These are phyloP conservation scores for Dryas integrifolia DNA, from an alignment of 331 rosid species.

Conservation along the genomic window DNA sequence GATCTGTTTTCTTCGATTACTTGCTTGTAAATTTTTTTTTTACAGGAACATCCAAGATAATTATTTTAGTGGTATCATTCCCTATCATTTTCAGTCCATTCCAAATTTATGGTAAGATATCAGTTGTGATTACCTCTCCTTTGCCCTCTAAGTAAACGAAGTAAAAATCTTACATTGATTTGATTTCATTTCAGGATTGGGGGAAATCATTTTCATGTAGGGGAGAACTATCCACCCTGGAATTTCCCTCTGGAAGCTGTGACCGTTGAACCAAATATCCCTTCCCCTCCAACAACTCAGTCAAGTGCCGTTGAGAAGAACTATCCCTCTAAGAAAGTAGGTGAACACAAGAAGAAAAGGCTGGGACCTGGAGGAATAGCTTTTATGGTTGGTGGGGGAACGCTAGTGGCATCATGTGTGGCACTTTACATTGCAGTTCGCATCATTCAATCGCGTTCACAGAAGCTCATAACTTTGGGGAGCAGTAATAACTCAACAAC, in stretches of 20 bases:
- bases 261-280: slow-evolving; percentile 40
- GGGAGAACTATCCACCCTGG: slow-evolving; percentile 59
- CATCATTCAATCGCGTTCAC: slow-evolving; percentile 36
- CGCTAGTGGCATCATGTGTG: slow-evolving; percentile 56
- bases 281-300: slow-evolving; percentile 56
- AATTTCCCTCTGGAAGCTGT: slow-evolving; percentile 52
- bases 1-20: slow-evolving; percentile 1
- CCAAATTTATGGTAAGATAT: slow-evolving; percentile 68
- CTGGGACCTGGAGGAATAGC: slow-evolving; percentile 69
- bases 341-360: slow-evolving; percentile 45
- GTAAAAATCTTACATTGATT: slow-evolving; percentile 7
- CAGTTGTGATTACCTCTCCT: neutral
- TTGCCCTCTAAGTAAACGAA: slow-evolving; percentile 14
- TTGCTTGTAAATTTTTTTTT: slow-evolving; percentile 12
- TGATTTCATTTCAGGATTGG: slow-evolving; percentile 55
- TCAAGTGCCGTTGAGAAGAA: slow-evolving; percentile 69
- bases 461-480: slow-evolving; percentile 31
- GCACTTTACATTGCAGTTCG: slow-evolving; percentile 44
- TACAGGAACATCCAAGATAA: slow-evolving; percentile 75
- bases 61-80: slow-evolving; percentile 78
- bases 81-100: slow-evolving; percentile 60
- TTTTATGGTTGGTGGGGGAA: slow-evolving; percentile 61
- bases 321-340: slow-evolving; percentile 36
- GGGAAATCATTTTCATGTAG: slow-evolving; percentile 54
- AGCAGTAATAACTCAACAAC: slow-evolving; percentile 32